Base-by-base conservation (phyloP, 345 rosid genomes). In the Ailanthus altissimus region DNA sequence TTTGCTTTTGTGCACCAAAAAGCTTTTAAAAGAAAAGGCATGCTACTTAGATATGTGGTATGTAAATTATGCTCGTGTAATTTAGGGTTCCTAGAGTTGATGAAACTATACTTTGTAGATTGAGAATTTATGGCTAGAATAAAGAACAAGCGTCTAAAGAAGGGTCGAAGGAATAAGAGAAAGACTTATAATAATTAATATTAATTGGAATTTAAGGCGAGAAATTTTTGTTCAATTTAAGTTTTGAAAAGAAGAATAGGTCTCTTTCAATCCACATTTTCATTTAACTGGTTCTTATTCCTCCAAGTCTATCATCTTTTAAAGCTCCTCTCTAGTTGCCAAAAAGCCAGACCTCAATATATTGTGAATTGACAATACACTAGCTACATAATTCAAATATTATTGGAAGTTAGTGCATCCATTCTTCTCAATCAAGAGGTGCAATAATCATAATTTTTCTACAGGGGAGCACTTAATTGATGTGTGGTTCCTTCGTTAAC, bases 61-160 rank as follows among this genome's bases (percentile, higher is more conserved):
- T 32, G 38, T 32, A 3, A 32, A 32, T 32, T 14, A 26, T 12
- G 57, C 47, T 47, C 15, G 40, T 15, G 72, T 28, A 3, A 47
- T 14, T 18, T 47, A 47, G 72, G 72, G 72, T 68, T 67, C 14
- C 36, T 47, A 57, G 40, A 67, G 54, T 67, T 25, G 42, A 47
- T 26, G 43, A 28, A 25, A 67, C 23, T 58, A 25, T 28, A 15
- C 15, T 8, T 13, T 25, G 72, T 21, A 63, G 77, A 63, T 74
- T 36, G 46, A 77, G 42, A 81, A 67, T 47, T 59, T 58, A 77
- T 81, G 83, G 83, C 64, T 67, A 53, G 7, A 59, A 75, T 50
- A 49, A 47, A 66, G 77, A 81, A 77, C 80, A 81, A 80, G 83
- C 59, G 80, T 59, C 64, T 64, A 23, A 45, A 54, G 42, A 64